Evolutionary conservation across 179 eudicot genomes (phyloP), one percentile per base, ranked within the genome.

Genomic region (Nepenthes alata): DNA sequence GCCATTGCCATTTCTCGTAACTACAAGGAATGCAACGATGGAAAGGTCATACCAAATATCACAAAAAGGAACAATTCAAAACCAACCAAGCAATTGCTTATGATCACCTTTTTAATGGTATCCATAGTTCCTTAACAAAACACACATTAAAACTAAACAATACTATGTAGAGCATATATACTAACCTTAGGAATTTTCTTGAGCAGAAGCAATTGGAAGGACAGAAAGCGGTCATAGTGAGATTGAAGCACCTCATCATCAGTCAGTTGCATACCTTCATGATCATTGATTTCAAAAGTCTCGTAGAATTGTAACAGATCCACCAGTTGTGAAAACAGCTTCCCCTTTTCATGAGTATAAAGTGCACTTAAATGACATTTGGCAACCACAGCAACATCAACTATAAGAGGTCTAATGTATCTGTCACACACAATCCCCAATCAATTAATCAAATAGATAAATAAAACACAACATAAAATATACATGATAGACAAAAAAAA

Each of bases 271-370:
- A 86, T 84, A 61, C 98, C 98, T 74, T 76, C 76, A 69, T 79
- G 85, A 74, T 86, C 89, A 77, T 89, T 81, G 38, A 91, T 91
- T 77, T 89, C 96, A 74, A 91, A 91, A 59, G 84, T 73, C 75
- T 91, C 98, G 76, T 91, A 91, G 75, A 84, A 91, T 62, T 91
- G 95, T 67, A 91, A 74, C 86, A 89, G 83, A 86, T 91, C 95
- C 67, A 91, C 98, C 70, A 91, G 70, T 73, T 91, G 98, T 0
- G 95, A 87, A 75, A 91, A 91, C 11, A 91, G 80, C 55, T 86
- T 91, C 61, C 98, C 98, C 64, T 78, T 84, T 55, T 74, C 93
- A 84, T 91, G 98, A 57, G 77, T 80, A 78, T 89, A 91, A 6
- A 91, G 86, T 57, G 76, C 76, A 74, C 96, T 91, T 58, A 91